Conservation (phyloP, 1,139 yeast species). For the Petasospora rhodanensis region DNA sequence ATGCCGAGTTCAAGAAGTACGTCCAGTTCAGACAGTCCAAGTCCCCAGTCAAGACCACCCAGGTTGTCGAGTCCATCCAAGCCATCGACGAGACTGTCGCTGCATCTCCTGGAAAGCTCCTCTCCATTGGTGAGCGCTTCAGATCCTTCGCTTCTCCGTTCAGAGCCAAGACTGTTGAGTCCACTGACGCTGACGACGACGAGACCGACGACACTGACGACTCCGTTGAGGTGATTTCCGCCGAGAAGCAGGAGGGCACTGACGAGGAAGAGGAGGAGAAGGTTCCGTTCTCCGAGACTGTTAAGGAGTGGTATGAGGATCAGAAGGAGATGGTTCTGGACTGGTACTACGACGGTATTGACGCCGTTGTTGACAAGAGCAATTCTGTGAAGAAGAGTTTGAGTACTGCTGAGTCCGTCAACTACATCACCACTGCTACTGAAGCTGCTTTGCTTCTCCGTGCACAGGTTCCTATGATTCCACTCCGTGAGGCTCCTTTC, state of each 20-base stretch:
- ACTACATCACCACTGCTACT: slow-evolving; percentile 9
- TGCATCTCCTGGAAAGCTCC: slow-evolving; percentile 20
- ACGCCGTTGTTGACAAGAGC: slow-evolving; percentile 9
- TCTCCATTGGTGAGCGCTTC: slow-evolving; percentile 19
- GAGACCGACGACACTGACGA: slow-evolving; percentile 10
- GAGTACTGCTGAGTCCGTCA: slow-evolving; percentile 22
- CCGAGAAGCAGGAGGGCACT: slow-evolving; percentile 9
- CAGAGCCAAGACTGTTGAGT: no score
- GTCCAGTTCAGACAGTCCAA: slow-evolving; percentile 23
- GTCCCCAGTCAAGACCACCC: slow-evolving; percentile 23
- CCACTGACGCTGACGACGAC: slow-evolving; percentile 13
- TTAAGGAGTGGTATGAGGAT: slow-evolving; percentile 19
- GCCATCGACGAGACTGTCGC: slow-evolving; percentile 9
- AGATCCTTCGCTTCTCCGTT: slow-evolving; percentile 21
- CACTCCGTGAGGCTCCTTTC: slow-evolving; percentile 16
- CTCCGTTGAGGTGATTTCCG: slow-evolving; percentile 9
- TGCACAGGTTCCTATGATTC: slow-evolving; percentile 17
- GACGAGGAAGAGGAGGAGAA: slow-evolving; percentile 17
- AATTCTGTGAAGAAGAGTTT: slow-evolving; percentile 17
- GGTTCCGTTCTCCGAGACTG: slow-evolving; percentile 11
- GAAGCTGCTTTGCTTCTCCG: slow-evolving; percentile 16
- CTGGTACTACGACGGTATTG: slow-evolving; percentile 25
- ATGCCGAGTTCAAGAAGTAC: slow-evolving; percentile 23
- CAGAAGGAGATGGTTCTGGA: slow-evolving; percentile 19
- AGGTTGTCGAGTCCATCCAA: slow-evolving; percentile 12